A percentile compares a stretch with the other conserved stretches of the same genome.
These are phyloP conservation scores for Quercus aquifolioides DNA, from an alignment of 306 rosid species.

Conservation along the genomic window DNA sequence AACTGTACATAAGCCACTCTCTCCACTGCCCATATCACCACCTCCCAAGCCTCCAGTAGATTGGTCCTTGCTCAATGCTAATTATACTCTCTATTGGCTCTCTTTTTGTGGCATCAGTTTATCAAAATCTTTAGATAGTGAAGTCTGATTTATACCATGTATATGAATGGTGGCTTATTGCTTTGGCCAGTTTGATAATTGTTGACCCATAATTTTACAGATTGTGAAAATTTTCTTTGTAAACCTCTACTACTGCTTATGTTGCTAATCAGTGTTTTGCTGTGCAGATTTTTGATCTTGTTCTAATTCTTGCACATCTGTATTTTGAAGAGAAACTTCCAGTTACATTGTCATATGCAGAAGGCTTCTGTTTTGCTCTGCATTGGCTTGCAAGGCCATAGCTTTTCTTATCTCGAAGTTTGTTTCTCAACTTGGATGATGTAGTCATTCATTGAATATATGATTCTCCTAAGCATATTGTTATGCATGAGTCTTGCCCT, in stretches of 20 bases:
- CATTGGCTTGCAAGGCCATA: slow-evolving; percentile 71
- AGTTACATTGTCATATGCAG: slow-evolving; percentile 54
- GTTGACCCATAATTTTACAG: background rate
- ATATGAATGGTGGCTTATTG: background rate
- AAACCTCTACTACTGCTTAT: background rate
- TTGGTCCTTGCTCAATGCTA: background rate
- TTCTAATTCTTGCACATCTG: slow-evolving; percentile 58
- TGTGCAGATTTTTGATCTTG: slow-evolving; percentile 80
- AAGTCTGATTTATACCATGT: background rate
- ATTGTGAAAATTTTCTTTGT: background rate
- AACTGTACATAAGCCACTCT: background rate
- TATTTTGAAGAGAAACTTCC: slow-evolving; percentile 72
- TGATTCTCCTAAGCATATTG: background rate
- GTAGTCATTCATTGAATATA: background rate
- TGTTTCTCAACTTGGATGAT: slow-evolving; percentile 19
- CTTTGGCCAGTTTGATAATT: background rate
- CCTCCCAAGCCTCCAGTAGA: background rate
- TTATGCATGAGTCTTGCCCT: background rate
- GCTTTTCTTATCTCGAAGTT: slow-evolving; percentile 71
- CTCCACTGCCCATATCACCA: background rate
- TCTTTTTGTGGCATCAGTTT: background rate
- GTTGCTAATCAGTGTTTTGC: slow-evolving; percentile 7
- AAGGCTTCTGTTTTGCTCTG: slow-evolving; percentile 89
- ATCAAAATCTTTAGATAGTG: background rate
- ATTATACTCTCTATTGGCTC: background rate